These are phyloP conservation scores for Acorus gramineus DNA, from an alignment of 106 monocot genomes.

Conservation along the genomic window DNA sequence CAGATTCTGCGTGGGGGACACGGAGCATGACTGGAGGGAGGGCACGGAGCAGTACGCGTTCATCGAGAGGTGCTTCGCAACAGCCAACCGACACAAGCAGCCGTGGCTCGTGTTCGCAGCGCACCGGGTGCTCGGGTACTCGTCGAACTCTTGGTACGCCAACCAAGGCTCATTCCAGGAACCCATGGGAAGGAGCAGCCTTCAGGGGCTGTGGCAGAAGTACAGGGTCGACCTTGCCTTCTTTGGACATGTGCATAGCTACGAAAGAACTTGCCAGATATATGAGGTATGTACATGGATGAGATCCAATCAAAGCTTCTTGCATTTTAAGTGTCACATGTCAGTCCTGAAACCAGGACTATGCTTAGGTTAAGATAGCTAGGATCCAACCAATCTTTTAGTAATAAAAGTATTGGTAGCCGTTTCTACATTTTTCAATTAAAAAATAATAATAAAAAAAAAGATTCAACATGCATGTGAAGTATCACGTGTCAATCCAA, in stretches of 20 bases:
- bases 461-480: too few species aligned
- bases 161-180: conserved; percentile 4
- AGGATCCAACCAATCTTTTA: too few species aligned
- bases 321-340: too few species aligned
- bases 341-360: too few species aligned
- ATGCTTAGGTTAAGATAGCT: too few species aligned
- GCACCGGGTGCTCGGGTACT: conserved; percentile 15
- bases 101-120: conserved; percentile 12
- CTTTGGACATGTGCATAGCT: conserved; percentile 12
- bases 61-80: conserved; percentile 6
- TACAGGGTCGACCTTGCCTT: conserved; percentile 13
- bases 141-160: conserved; percentile 6
- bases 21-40: conserved; percentile 13
- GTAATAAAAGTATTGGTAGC: too few species aligned
- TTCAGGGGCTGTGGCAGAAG: conserved; percentile 16
- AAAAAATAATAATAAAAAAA: too few species aligned
- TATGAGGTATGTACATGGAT: background rate
- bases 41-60: conserved; percentile 12
- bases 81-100: conserved; percentile 4
- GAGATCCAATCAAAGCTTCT: too few species aligned
- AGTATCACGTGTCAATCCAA: too few species aligned
- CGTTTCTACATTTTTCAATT: too few species aligned
- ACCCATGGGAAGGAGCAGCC: conserved; percentile 14
- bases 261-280: conserved; percentile 11
- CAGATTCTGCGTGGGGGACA: conserved; percentile 12